Percentiles rank a stretch among this genome's conserved stretches.
Conservation (phyloP, 495 filamentous ascomycete genomes). For the Aspergillus homomorphus region DNA sequence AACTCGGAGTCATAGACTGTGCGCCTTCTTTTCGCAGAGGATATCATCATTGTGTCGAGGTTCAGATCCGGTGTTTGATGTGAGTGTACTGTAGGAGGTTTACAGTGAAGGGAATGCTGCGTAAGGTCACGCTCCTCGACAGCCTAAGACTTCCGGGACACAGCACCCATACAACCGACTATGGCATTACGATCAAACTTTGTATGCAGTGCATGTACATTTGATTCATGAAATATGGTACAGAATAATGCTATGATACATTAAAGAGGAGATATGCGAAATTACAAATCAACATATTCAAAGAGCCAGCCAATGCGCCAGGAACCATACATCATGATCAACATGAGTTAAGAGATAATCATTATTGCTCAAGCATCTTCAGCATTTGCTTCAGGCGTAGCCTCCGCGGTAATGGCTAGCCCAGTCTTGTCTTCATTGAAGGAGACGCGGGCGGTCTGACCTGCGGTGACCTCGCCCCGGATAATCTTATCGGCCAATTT, state of each 20-base stretch:
- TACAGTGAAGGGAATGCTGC: neutral
- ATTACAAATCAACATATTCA: neutral
- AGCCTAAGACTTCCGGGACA: neutral
- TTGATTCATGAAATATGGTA: constrained; percentile 13
- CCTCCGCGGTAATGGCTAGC: constrained; percentile 30
- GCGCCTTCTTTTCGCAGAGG: constrained; percentile 22
- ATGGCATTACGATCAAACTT: neutral
- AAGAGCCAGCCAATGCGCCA: neutral
- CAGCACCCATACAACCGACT: neutral
- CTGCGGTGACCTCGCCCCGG: constrained; percentile 71
- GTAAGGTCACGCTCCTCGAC: neutral
- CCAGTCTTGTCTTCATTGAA: constrained; percentile 50
- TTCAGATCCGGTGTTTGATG: neutral
- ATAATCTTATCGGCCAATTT: constrained; percentile 88
- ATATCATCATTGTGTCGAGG: constrained; percentile 15
- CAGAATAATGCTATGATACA: constrained; percentile 23
- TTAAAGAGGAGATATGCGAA: constrained; percentile 1
- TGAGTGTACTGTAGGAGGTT: neutral
- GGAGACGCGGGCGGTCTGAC: constrained; percentile 65
- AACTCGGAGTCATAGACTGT: constrained; percentile 10
- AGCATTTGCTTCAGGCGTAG: constrained; percentile 1
- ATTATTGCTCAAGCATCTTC: constrained; percentile 11
- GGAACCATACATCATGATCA: constrained; percentile 5
- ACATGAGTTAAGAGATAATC: neutral
- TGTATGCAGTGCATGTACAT: constrained; percentile 3